Conservation (phyloP, 305 asterid species). For the Plantago coronopus region DNA sequence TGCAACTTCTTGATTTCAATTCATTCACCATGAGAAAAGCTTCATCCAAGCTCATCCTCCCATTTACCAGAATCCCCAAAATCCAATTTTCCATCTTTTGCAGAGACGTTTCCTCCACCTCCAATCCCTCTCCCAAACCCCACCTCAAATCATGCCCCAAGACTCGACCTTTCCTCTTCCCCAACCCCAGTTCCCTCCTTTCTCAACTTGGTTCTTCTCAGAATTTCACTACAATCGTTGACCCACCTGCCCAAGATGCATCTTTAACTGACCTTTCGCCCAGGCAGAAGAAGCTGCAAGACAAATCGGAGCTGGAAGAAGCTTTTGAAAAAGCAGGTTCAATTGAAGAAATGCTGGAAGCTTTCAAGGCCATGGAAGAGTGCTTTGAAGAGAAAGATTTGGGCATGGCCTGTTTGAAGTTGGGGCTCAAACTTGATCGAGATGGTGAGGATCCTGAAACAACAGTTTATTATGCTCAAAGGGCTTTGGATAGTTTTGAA, state of each 20-base stretch:
- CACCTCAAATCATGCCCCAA: slow-evolving; percentile 33
- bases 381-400: slow-evolving; percentile 65
- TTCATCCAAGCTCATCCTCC: slow-evolving; percentile 41
- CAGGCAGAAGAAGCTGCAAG: slow-evolving; percentile 65
- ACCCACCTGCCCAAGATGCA: slow-evolving; percentile 31
- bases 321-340: slow-evolving; percentile 70
- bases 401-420: slow-evolving; percentile 73
- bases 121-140: slow-evolving; percentile 29
- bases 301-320: slow-evolving; percentile 23
- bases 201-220: slow-evolving; percentile 29
- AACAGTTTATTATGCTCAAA: slow-evolving; percentile 55
- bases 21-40: slow-evolving; percentile 62
- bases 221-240: slow-evolving; percentile 42
- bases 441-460: slow-evolving; percentile 72
- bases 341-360: slow-evolving; percentile 66
- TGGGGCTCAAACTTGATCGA: slow-evolving; percentile 81
- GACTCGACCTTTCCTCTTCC: slow-evolving; percentile 32
- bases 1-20: background rate
- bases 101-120: slow-evolving; percentile 27
- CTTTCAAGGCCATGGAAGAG: slow-evolving; percentile 65
- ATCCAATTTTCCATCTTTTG: slow-evolving; percentile 29
- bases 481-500: slow-evolving; percentile 66
- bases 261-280: slow-evolving; percentile 39
- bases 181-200: slow-evolving; percentile 20
- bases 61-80: slow-evolving; percentile 35